Evolutionary conservation across 139 green algal species (phyloP).

Genomic region (Chlamydomonas sphaeroides): DNA sequence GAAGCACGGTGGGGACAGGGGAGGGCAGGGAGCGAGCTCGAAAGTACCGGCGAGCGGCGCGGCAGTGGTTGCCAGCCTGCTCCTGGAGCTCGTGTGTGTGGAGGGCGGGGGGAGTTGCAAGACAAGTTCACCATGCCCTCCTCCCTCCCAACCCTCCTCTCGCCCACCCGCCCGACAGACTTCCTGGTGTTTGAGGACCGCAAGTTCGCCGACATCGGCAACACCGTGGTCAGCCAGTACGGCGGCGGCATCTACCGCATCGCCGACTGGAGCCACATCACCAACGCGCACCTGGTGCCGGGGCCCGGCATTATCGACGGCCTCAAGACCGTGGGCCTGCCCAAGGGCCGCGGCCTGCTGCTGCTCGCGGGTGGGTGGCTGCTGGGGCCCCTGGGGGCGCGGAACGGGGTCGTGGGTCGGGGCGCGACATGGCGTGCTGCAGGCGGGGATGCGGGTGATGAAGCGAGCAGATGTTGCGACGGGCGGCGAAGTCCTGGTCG

Average conservation of each 20-base stretch:
- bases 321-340: slow-evolving; percentile 83
- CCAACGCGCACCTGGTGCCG: slow-evolving; percentile 96
- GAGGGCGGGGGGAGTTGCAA: too few species aligned
- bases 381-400: not conserved
- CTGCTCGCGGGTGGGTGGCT: slow-evolving; percentile 56
- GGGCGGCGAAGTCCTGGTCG: not conserved
- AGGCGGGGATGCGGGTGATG: too few species aligned
- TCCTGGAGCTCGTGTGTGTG: too few species aligned
- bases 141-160: too few species aligned
- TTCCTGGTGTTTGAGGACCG: slow-evolving; percentile 99
- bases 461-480: too few species aligned
- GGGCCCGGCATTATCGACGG: slow-evolving; percentile 98
- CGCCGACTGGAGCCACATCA: slow-evolving; percentile 97
- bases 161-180: slow-evolving; percentile 63
- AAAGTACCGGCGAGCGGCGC: too few species aligned
- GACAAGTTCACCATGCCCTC: too few species aligned
- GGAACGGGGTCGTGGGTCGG: too few species aligned
- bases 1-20: slow-evolving; percentile 78
- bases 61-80: too few species aligned
- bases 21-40: too few species aligned
- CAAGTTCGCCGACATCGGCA: slow-evolving; percentile 99
- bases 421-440: too few species aligned
- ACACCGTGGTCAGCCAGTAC: slow-evolving; percentile 96
- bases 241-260: slow-evolving; percentile 73
- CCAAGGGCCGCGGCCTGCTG: slow-evolving; percentile 65